Base-by-base conservation (phyloP, 2,329 filamentous ascomycete genomes). In the Pestalotiopsis sp. region DNA sequence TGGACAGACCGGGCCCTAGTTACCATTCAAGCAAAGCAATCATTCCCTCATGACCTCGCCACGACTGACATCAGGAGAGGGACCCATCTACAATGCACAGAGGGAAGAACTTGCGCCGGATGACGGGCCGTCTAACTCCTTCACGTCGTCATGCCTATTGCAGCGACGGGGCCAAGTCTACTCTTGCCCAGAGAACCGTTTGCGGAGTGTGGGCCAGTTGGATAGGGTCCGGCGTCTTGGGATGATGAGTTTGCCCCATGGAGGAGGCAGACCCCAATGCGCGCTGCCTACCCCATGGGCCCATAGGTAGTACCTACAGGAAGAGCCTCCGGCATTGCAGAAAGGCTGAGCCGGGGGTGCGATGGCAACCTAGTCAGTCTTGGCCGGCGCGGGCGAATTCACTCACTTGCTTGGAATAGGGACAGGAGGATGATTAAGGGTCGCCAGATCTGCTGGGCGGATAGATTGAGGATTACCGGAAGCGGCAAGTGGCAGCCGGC, bases 401-500 rank as follows among this genome's bases (percentile, higher is more conserved):
- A 39, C 20, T 49, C 36, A 39, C 31, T 49, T 56, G 62, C 38
- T 25, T 57, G 14, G 64, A 23, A 52, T 27, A 27, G 27, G 27
- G 27, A 27, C 27, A 27, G 27, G 27, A 27, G 27, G 27, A n/a
- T 52, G 66, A 67, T 66, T 67, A 67, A 70, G 60, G 68, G 68
- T 68, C 66, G 63, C 45, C n/a, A 25, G 64, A 41, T 63, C 64
- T 57, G 63, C 57, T 60, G 64, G 65, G 14, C 27, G 20, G 56
- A 66, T 67, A 67, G 66, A 72, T 66, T 66, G 59, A 66, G 31
- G 64, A 66, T 67, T 52, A 11, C 68, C 71, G 39, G 66, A 69
- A 66, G 68, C 59, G 71, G 62, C n/a, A 70, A 62, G 56, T 31
- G 41, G 25, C 61, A 64, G 61, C 13, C 11, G 4, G 56, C n/a